Evolutionary conservation across 1,284 basidiomycete species (phyloP).

Genomic region (Sanghuangporus sanghuang): DNA sequence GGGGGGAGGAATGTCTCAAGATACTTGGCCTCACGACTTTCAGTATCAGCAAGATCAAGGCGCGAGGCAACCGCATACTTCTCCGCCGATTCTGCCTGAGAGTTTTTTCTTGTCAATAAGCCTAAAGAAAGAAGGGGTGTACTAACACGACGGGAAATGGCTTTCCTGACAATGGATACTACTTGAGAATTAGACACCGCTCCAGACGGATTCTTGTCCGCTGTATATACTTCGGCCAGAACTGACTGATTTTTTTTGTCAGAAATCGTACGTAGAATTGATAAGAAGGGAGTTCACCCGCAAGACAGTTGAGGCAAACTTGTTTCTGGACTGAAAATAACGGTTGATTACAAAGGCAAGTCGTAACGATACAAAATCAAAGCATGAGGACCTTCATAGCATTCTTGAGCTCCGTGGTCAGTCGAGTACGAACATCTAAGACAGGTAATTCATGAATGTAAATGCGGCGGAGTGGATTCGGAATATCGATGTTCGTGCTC

Average conservation of each 20-base stretch:
- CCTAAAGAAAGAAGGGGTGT: not conserved
- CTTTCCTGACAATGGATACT: conserved; percentile 50
- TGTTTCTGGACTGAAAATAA: conserved; percentile 44
- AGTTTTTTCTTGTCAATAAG: not conserved
- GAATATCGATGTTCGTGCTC: not conserved
- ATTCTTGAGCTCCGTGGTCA: conserved; percentile 29
- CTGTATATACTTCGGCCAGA: conserved; percentile 60
- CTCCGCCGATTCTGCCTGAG: conserved; percentile 54
- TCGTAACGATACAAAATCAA: not conserved
- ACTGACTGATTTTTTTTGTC: conserved; percentile 42
- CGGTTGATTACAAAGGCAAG: not conserved
- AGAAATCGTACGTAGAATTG: not conserved
- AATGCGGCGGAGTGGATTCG: not conserved
- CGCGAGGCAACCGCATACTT: conserved; percentile 54
- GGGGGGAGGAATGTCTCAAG: conserved; percentile 56
- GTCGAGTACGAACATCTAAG: conserved; percentile 20
- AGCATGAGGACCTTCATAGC: conserved; percentile 54
- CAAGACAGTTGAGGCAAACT: conserved; percentile 49
- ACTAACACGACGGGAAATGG: conserved; percentile 52
- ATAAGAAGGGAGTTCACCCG: conserved; percentile 41
- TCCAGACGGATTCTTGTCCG: conserved; percentile 48
- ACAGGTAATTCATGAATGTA: not conserved
- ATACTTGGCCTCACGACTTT: conserved; percentile 49
- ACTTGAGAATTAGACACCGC: conserved; percentile 41
- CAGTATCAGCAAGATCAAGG: conserved; percentile 59